Base-by-base conservation (phyloP, 305 asterid species). In the Fraxinus ornus region DNA sequence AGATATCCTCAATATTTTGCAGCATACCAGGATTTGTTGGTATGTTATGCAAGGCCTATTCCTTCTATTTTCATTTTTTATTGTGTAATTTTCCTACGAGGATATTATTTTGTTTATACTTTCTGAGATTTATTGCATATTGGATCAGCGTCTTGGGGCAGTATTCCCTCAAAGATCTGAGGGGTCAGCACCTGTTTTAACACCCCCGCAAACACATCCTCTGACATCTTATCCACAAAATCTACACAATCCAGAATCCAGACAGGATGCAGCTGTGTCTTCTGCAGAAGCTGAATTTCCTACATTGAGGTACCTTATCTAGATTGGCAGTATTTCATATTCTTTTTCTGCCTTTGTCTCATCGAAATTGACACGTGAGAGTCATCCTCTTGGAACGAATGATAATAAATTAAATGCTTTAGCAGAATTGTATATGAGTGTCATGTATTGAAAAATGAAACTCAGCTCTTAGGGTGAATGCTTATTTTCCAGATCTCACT, bases 11-110 rank as follows among this genome's bases (percentile, higher is more conserved):
- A 96, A 85, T 96, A 88, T 86, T 93, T 86, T 89, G 92, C 86
- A 0, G 99, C 99, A 76, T 96, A 96, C 90, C 98, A 94, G 91
- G 99, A 94, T 87, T 89, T 96, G 84, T 80, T 96, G 94, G 99
- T 94, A 88, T 80, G 90, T 52, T 74, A 36, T 79, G 78, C 84
- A 64, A 71, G 72, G 41, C 72, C 70, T 75, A 47, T 79, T 33
- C 60, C 66, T 52, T 66, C 71, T 47, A 76, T 75, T 47, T 28
- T 30, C 37, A 55, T 35, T 8, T 66, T 19, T 44, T 82, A 64
- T 57, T 80, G 77, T 26, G 78, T 76, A 41, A 35, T 76, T 52
- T 66, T 80, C 52, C 76, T 79, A 26, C 77, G 80, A 19, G 33
- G 72, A 17, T 84, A 71, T 62, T 39, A 22, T 62, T 68, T 68